These are phyloP conservation scores for Hypoxylon sp. DNA, from an alignment of 2,329 filamentous ascomycete species.

Conservation along the genomic window DNA sequence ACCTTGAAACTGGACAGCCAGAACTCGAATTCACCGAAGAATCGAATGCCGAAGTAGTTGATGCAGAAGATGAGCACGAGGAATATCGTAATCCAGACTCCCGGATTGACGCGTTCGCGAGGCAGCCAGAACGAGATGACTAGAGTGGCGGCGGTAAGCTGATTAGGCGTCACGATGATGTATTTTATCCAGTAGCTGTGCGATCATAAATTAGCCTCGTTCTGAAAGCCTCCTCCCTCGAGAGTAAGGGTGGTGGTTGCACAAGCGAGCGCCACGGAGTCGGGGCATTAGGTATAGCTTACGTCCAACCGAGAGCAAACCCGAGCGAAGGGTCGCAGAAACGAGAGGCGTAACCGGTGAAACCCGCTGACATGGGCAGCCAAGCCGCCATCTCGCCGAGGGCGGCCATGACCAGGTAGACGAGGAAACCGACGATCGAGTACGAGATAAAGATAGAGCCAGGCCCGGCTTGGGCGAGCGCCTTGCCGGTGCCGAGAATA, in stretches of 20 bases:
- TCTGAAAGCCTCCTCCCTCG: too few relatives aligned
- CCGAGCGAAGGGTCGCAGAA: conserved; percentile 85
- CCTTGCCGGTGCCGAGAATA: conserved; percentile 74
- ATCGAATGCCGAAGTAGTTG: conserved; percentile 77
- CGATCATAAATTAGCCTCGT: conserved; percentile 5
- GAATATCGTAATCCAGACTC: conserved; percentile 82
- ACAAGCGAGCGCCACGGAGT: neutral
- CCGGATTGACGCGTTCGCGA: conserved; percentile 75
- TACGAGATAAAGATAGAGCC: conserved; percentile 79
- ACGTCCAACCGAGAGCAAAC: conserved; percentile 81
- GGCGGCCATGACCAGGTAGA: conserved; percentile 84
- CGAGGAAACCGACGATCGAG: conserved; percentile 74
- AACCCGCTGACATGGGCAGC: conserved; percentile 81
- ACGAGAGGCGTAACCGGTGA: conserved; percentile 82
- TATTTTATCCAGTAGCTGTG: conserved; percentile 77
- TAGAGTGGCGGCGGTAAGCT: conserved; percentile 82
- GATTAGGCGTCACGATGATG: conserved; percentile 87
- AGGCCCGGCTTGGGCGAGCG: conserved; percentile 66
- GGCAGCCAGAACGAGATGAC: conserved; percentile 83
- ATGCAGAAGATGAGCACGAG: conserved; percentile 71
- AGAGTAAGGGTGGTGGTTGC: neutral
- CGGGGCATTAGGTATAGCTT: conserved; percentile 49
- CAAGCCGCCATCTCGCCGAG: conserved; percentile 88
- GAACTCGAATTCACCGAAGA: conserved; percentile 75
- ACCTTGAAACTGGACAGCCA: conserved; percentile 76